phyloP scores from a whole-genome alignment of 2,329 filamentous ascomycete species.

The Hymenoscyphus repandus region DNA sequence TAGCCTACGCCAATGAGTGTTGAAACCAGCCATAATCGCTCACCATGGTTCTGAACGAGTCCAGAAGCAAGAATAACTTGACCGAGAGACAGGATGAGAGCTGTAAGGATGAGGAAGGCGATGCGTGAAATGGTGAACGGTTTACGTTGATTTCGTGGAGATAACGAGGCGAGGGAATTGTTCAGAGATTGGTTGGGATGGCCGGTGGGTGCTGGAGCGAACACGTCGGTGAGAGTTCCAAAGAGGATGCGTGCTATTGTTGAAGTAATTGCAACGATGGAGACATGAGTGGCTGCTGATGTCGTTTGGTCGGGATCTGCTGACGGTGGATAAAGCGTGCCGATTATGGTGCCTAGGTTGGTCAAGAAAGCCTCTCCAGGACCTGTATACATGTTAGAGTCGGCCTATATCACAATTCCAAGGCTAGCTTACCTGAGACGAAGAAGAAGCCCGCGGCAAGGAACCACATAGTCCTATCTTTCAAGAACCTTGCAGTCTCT shows the following conservation, averaged over 20 bases:
- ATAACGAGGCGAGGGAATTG: constrained; percentile 33
- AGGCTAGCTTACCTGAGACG: constrained; percentile 40
- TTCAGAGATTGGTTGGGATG: constrained; percentile 24
- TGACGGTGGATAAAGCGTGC: constrained; percentile 66
- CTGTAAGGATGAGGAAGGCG: constrained; percentile 71
- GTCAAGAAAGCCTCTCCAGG: constrained; percentile 98
- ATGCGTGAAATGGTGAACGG: constrained; percentile 68
- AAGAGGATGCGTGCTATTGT: constrained; percentile 87
- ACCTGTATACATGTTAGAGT: constrained; percentile 49
- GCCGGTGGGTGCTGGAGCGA: constrained; percentile 57
- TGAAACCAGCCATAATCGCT: constrained; percentile 82
- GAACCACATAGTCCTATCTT: constrained; percentile 92
- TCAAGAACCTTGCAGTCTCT: constrained; percentile 79
- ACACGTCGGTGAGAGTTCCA: constrained; percentile 80
- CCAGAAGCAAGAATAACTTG: constrained; percentile 76
- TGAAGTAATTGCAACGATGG: constrained; percentile 83
- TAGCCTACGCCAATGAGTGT: constrained; percentile 85
- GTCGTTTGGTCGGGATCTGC: constrained; percentile 37
- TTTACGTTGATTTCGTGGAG: constrained; percentile 27
- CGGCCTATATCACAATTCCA: background rate
- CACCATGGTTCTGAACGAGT: constrained; percentile 64
- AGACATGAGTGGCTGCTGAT: constrained; percentile 79
- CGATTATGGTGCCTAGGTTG: constrained; percentile 90
- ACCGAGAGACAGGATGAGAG: constrained; percentile 67
- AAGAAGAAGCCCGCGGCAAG: constrained; percentile 88